Evolutionary conservation across 257 asterid species (phyloP).

Genomic region (Echium plantagineum): DNA sequence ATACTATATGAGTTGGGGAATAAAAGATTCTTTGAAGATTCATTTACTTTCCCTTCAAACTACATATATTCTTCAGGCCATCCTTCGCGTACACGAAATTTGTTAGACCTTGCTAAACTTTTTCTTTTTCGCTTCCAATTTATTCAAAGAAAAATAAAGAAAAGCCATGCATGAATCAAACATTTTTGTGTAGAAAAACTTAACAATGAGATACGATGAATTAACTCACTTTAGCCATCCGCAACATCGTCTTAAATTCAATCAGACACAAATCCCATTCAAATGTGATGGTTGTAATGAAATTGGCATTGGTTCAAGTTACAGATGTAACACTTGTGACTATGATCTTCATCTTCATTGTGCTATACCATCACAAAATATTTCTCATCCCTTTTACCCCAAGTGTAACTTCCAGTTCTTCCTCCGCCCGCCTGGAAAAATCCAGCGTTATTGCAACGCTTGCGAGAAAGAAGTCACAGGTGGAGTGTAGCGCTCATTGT

Average conservation of each 20-base stretch:
- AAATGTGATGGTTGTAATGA: conserved; percentile 97
- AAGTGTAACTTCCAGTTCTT: conserved; percentile 76
- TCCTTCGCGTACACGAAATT: neutral
- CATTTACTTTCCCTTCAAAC: neutral
- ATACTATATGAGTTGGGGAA: neutral
- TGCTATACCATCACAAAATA: conserved; percentile 50
- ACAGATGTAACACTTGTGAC: conserved; percentile 60
- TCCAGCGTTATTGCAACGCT: conserved; percentile 84
- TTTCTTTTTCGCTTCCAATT: neutral
- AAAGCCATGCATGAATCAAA: neutral
- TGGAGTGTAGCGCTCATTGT: neutral
- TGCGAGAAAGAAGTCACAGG: conserved; percentile 62
- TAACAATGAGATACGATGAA: conserved; percentile 60
- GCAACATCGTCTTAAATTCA: conserved; percentile 58
- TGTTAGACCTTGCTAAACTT: neutral
- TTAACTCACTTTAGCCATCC: conserved; percentile 83
- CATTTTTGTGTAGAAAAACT: neutral
- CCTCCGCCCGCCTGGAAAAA: conserved; percentile 53
- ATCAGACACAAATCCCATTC: conserved; percentile 65
- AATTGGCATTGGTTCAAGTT: conserved; percentile 77
- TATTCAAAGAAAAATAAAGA: neutral
- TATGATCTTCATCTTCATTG: conserved; percentile 85
- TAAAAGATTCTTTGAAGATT: neutral
- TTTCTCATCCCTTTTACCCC: conserved; percentile 71
- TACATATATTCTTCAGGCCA: neutral